Evolutionary conservation across 495 filamentous ascomycete genomes (phyloP).

Genomic region (Ascodesmis nigricans): DNA sequence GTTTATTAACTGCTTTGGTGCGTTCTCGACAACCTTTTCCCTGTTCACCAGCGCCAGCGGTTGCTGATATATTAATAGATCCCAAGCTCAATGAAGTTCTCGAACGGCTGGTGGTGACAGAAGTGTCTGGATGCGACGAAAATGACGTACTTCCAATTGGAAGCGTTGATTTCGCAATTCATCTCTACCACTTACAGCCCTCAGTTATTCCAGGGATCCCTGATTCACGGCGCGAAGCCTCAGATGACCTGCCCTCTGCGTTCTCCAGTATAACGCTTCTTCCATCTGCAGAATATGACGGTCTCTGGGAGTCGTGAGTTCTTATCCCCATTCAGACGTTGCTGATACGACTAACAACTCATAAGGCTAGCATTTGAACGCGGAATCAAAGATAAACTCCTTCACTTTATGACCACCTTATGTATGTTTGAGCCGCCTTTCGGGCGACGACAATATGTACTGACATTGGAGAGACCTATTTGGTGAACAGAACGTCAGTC

Average conservation of each 20-base stretch:
- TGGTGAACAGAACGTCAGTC: constrained; percentile 19
- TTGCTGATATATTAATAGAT: no score
- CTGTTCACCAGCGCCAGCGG: no score
- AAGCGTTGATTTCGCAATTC: constrained; percentile 13
- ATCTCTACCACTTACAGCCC: constrained; percentile 16
- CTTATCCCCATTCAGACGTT: neutral
- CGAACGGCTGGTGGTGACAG: no score
- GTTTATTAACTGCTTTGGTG: no score
- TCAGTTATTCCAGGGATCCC: neutral
- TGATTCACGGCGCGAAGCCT: constrained; percentile 4
- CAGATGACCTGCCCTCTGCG: constrained; percentile 3
- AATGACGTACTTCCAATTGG: no score
- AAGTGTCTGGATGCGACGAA: no score
- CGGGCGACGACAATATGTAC: neutral
- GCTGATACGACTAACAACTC: neutral
- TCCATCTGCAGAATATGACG: constrained; percentile 26
- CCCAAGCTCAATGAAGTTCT: no score
- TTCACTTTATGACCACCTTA: constrained; percentile 29
- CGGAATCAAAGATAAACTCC: constrained; percentile 25
- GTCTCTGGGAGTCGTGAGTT: constrained; percentile 30
- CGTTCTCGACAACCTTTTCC: no score
- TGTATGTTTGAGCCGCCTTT: constrained; percentile 15
- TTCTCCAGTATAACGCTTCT: constrained; percentile 20
- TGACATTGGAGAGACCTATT: constrained; percentile 22
- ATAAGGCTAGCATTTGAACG: constrained; percentile 31